Evolutionary conservation across 768 basidiomycete genomes (phyloP).

Genomic region (Hygrocybe punicea): DNA sequence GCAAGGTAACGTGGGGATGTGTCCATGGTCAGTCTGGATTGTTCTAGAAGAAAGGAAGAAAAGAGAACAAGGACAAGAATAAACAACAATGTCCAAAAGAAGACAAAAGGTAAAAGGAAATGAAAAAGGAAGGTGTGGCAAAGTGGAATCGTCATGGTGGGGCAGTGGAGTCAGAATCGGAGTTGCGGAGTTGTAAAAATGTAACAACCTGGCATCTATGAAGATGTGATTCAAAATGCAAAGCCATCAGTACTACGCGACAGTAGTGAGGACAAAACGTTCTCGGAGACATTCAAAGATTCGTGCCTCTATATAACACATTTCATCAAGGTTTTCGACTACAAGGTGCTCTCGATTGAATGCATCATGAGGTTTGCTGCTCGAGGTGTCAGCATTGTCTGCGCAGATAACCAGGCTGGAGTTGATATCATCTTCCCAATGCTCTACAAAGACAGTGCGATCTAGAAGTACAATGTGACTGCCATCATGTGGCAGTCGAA

Average conservation of each 20-base stretch:
- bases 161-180: too few species aligned
- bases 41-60: too few species aligned
- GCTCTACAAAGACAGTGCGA: constrained; percentile 6
- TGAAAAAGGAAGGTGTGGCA: too few species aligned
- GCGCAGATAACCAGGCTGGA: constrained; percentile 20
- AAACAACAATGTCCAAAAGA: too few species aligned
- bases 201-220: background rate
- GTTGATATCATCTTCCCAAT: constrained; percentile 26
- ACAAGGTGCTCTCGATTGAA: constrained; percentile 15
- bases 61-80: too few species aligned
- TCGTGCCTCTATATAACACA: constrained; percentile 29
- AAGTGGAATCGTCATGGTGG: too few species aligned
- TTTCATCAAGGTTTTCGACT: constrained; percentile 29
- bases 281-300: constrained; percentile 15
- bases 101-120: too few species aligned
- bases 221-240: constrained; percentile 1
- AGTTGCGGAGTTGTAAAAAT: too few species aligned
- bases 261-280: constrained; percentile 8
- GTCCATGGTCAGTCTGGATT: too few species aligned
- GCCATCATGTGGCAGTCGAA: constrained; percentile 26
- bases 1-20: too few species aligned
- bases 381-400: constrained; percentile 28
- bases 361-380: constrained; percentile 17
- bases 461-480: constrained; percentile 17
- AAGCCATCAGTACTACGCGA: constrained; percentile 2